A percentile compares a stretch with the other conserved stretches of the same genome.
phyloP scores from a whole-genome alignment of 2,329 filamentous ascomycete genomes.

The Colletotrichum theobromicola region DNA sequence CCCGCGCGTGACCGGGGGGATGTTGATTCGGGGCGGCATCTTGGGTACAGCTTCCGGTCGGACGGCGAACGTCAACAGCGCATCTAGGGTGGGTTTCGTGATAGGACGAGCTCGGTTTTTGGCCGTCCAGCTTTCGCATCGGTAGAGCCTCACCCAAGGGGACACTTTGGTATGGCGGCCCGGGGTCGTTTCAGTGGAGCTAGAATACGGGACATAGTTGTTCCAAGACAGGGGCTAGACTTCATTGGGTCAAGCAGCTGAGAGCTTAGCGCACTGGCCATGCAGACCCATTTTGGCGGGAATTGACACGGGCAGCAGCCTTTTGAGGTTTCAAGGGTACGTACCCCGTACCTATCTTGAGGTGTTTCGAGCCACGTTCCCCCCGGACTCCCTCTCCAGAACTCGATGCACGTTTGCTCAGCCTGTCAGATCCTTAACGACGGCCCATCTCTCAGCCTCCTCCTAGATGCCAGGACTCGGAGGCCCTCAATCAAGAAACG shows the following conservation, averaged over 20 bases:
- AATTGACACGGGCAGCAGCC: conserved; percentile 9
- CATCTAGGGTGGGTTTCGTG: conserved; percentile 15
- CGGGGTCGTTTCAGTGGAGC: conserved; percentile 10
- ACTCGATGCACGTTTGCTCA: background rate
- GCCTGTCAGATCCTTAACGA: background rate
- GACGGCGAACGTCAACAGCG: conserved; percentile 11
- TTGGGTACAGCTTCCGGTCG: conserved; percentile 29
- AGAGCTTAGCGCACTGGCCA: conserved; percentile 9
- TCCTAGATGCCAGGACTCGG: background rate
- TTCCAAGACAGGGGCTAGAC: background rate
- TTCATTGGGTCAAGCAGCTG: background rate
- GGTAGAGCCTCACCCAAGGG: background rate
- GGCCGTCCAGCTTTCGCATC: conserved; percentile 4
- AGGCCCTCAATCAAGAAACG: background rate
- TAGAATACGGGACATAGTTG: background rate
- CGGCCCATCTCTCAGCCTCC: background rate
- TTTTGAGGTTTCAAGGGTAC: background rate
- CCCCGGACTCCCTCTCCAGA: background rate
- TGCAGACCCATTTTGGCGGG: conserved; percentile 8
- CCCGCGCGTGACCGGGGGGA: conserved; percentile 88
- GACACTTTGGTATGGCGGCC: conserved; percentile 17
- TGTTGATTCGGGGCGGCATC: conserved; percentile 86
- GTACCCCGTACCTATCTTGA: background rate
- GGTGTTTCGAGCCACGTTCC: background rate
- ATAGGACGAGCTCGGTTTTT: conserved; percentile 7